Percentiles rank a stretch among this genome's conserved stretches.
These are phyloP conservation scores for Carex littledalei DNA, from an alignment of 176 grass and related monocot genomes.

Conservation along the genomic window DNA sequence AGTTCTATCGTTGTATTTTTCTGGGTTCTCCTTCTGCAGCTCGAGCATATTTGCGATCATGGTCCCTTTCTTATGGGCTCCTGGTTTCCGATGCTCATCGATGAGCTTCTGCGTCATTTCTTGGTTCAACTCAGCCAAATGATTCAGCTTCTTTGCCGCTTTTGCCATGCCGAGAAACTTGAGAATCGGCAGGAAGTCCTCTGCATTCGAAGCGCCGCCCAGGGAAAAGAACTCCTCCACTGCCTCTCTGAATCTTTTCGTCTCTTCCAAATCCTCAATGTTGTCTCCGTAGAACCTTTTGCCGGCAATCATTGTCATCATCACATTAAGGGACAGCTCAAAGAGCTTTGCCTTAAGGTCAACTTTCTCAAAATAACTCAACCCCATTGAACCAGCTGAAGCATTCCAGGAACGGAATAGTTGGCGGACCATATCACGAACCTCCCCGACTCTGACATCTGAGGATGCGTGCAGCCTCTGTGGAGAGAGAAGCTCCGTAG, in stretches of 20 bases:
- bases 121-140: not conserved
- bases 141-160: not conserved
- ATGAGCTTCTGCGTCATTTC: not conserved
- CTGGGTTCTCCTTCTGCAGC: not conserved
- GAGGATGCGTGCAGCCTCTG: not conserved
- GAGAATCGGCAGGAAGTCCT: not conserved
- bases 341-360: not conserved
- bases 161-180: not conserved
- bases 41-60: constrained; percentile 1
- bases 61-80: not conserved
- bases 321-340: constrained; percentile 37
- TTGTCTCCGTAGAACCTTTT: constrained; percentile 4
- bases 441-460: not conserved
- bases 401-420: constrained; percentile 1
- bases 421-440: not conserved
- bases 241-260: not conserved
- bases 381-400: not conserved
- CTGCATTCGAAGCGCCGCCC: not conserved
- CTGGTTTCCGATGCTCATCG: not conserved
- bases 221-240: not conserved
- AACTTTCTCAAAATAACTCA: not conserved
- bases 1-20: not conserved
- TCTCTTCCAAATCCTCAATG: not conserved
- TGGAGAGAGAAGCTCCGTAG: constrained; percentile 15
- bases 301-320: constrained; percentile 7